These are phyloP conservation scores for Nemania bipapillata DNA, from an alignment of 2,329 filamentous ascomycete species.

Conservation along the genomic window DNA sequence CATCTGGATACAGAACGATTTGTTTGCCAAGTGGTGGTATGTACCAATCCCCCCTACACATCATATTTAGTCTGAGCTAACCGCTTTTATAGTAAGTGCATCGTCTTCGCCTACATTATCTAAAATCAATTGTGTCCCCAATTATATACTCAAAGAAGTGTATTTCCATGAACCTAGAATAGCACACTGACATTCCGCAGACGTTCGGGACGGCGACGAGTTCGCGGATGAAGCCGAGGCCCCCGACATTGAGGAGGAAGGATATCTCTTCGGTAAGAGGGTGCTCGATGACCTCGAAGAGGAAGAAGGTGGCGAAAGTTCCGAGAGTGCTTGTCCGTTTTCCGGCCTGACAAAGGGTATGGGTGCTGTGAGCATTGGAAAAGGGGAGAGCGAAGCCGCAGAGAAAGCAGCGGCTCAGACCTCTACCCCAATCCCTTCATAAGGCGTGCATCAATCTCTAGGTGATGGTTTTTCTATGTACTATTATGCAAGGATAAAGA, in stretches of 20 bases:
- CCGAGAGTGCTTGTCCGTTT: conserved; percentile 41
- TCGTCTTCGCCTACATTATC: not conserved
- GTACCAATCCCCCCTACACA: conserved; percentile 50
- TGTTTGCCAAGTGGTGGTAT: conserved; percentile 79
- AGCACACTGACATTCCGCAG: conserved; percentile 28
- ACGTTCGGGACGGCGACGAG: conserved; percentile 71
- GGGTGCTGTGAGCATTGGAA: conserved; percentile 13
- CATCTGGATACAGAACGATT: conserved; percentile 88
- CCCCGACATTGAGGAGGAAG: conserved; percentile 68
- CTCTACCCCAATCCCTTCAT: not conserved
- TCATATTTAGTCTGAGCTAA: conserved; percentile 17
- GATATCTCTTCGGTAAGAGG: conserved; percentile 71
- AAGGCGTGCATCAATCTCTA: not conserved
- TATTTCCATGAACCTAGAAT: not conserved
- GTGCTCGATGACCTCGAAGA: conserved; percentile 60
- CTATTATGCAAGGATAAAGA: conserved; percentile 9
- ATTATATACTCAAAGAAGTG: not conserved
- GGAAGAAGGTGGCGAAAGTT: conserved; percentile 45
- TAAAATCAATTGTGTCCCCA: not conserved
- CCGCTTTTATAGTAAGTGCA: conserved; percentile 31
- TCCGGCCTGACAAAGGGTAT: conserved; percentile 37
- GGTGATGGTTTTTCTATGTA: conserved; percentile 10
- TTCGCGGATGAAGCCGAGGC: conserved; percentile 59
- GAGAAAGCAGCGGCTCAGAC: not conserved
- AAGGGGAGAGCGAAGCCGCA: conserved; percentile 6